Conservation (phyloP, 225 moss, liverwort and hornwort species). For the Marchantia polymorpha region DNA sequence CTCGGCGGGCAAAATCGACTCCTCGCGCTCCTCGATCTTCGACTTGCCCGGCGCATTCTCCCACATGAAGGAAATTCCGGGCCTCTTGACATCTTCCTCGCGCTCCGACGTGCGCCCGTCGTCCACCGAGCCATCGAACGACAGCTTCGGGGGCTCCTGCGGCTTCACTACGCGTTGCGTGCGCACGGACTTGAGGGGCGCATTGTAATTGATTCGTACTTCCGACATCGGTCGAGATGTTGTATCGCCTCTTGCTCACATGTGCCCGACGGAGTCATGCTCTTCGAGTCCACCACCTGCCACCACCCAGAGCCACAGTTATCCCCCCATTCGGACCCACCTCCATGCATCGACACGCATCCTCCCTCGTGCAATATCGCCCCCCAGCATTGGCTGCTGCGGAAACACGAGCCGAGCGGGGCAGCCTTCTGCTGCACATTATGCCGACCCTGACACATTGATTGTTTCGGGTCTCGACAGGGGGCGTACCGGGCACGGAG, state of each 20-base stretch:
- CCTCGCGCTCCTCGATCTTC: conserved; percentile 29
- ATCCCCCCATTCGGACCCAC: too few species aligned
- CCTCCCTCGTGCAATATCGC: too few species aligned
- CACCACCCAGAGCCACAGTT: neutral
- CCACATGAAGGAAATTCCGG: conserved; percentile 44
- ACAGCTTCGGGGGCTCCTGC: conserved; percentile 28
- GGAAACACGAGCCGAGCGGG: too few species aligned
- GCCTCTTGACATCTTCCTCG: conserved; percentile 40
- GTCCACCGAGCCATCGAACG: conserved; percentile 27
- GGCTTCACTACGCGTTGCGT: conserved; percentile 30
- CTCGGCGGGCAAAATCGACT: conserved; percentile 8
- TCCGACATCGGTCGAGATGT: conserved; percentile 31
- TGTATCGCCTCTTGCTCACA: conserved; percentile 21
- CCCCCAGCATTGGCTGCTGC: too few species aligned
- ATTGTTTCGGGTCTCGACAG: too few species aligned
- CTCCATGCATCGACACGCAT: too few species aligned
- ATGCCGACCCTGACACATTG: too few species aligned
- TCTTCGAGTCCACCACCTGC: neutral
- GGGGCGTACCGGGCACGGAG: too few species aligned
- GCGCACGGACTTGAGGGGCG: conserved; percentile 47
- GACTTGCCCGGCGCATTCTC: conserved; percentile 46
- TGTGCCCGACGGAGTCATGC: conserved; percentile 7
- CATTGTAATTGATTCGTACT: conserved; percentile 41
- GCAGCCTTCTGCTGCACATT: too few species aligned
- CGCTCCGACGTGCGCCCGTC: neutral